phyloP scores from a whole-genome alignment of 148 eudicot species.

The Persicaria maculosa region DNA sequence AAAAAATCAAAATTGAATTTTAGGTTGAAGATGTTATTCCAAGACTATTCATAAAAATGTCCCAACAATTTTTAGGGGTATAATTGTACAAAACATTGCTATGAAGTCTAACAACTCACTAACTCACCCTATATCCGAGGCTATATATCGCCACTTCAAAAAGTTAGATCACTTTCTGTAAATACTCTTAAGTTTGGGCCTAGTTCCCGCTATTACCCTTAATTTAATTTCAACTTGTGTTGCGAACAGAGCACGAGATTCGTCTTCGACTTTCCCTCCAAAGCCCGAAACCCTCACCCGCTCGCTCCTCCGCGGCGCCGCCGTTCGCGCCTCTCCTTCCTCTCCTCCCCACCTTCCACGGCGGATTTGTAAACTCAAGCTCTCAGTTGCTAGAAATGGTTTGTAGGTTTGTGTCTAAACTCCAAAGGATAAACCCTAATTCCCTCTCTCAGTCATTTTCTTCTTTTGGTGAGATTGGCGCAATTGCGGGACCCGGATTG shows the following conservation, averaged over 20 bases:
- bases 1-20: too few relatives aligned
- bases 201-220: too few relatives aligned
- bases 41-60: too few relatives aligned
- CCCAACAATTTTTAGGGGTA: too few relatives aligned
- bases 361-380: not conserved
- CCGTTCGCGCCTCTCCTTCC: not conserved
- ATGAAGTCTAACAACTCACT: too few relatives aligned
- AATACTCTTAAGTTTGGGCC: too few relatives aligned
- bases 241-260: not conserved
- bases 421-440: not conserved
- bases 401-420: not conserved
- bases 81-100: too few relatives aligned
- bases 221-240: not conserved
- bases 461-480: slow-evolving; percentile 17
- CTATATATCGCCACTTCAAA: too few relatives aligned
- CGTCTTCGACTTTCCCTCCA: not conserved
- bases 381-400: not conserved
- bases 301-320: not conserved
- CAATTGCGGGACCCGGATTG: not conserved
- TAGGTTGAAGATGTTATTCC: too few relatives aligned
- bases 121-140: too few relatives aligned
- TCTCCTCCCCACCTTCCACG: not conserved
- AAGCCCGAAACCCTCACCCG: not conserved
- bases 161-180: too few relatives aligned
- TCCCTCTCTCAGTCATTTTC: not conserved